Conservation (phyloP, 2,329 filamentous ascomycete genomes). For the Zymoseptoria passerinii region DNA sequence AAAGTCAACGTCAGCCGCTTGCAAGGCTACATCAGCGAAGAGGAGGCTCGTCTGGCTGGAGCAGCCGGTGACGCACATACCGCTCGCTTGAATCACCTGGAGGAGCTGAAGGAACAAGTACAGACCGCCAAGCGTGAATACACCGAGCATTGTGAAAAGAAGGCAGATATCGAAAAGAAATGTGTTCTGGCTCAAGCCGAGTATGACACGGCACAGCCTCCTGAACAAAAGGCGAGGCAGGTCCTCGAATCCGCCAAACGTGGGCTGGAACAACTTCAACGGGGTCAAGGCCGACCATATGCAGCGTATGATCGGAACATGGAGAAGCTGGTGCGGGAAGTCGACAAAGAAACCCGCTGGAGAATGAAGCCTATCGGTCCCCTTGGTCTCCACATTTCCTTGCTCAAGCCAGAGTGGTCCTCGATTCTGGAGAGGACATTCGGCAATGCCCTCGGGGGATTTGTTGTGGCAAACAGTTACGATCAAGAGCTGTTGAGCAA, state of each 20-base stretch:
- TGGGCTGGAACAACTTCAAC: constrained; percentile 44
- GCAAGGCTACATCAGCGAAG: constrained; percentile 43
- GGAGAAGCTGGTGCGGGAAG: constrained; percentile 55
- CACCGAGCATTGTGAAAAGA: constrained; percentile 34
- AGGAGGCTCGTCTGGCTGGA: constrained; percentile 50
- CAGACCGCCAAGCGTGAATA: constrained; percentile 37
- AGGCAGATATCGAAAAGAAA: constrained; percentile 30
- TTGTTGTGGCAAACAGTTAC: constrained; percentile 68
- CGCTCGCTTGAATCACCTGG: constrained; percentile 50
- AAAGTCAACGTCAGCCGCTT: constrained; percentile 36
- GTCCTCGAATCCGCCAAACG: constrained; percentile 30
- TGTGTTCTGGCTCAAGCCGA: constrained; percentile 30
- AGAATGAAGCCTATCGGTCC: constrained; percentile 70
- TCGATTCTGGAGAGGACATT: constrained; percentile 70
- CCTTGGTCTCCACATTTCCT: constrained; percentile 66
- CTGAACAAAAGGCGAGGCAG: constrained; percentile 4
- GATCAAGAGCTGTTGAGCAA: constrained; percentile 63
- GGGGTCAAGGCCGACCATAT: constrained; percentile 51
- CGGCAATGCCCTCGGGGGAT: constrained; percentile 61
- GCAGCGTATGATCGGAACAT: constrained; percentile 59
- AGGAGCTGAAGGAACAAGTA: constrained; percentile 38
- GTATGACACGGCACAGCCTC: constrained; percentile 18
- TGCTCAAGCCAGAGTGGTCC: constrained; percentile 75
- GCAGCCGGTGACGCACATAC: constrained; percentile 62
- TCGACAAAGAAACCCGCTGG: constrained; percentile 63